Base-by-base conservation (phyloP, 2,329 filamentous ascomycete species). In the Penicillium sp. region DNA sequence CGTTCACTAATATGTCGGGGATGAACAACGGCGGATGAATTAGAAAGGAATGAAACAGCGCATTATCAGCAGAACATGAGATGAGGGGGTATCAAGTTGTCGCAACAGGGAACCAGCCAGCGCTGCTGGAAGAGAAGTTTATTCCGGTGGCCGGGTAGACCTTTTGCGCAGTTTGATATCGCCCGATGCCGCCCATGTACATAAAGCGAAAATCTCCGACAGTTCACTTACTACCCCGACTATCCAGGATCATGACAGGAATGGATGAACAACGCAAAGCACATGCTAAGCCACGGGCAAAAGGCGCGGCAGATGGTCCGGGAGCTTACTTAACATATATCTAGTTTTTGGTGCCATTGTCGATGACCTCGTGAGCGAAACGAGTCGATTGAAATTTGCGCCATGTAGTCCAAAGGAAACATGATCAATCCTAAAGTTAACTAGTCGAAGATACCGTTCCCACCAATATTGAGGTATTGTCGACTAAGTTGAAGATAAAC, bases 141-240 rank as follows among this genome's bases (percentile, higher is more conserved):
- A 55, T 60, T 66, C 59, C 63, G 62, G 63, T 51, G 18, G 44
- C 44, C 51, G 43, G 35, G 42, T 24, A 26, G 20, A 39, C 63
- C 63, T 45, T 20, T 36, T 32, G 41, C 41, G 62, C 58, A 49
- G 45, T 48, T 42, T 24, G 11, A 37, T 37, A 37, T 34, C 16
- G 11, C 35, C 20, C 35, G 13, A 14, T 37, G 18, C 14, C 24
- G 9, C 24, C n/a, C n/a, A n/a, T n/a, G n/a, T n/a, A n/a, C n/a
- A n/a, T n/a, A n/a, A n/a, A n/a, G n/a, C n/a, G n/a, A n/a, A n/a
- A n/a, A n/a, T n/a, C n/a, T n/a, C n/a, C n/a, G n/a, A n/a, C n/a
- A n/a, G n/a, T n/a, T n/a, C n/a, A n/a, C n/a, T n/a, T n/a, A n/a
- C n/a, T n/a, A n/a, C n/a, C n/a, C n/a, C n/a, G n/a, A n/a, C n/a